These are phyloP conservation scores for Ceratobasidium papillatum DNA, from an alignment of 1,284 basidiomycete species.

Conservation along the genomic window DNA sequence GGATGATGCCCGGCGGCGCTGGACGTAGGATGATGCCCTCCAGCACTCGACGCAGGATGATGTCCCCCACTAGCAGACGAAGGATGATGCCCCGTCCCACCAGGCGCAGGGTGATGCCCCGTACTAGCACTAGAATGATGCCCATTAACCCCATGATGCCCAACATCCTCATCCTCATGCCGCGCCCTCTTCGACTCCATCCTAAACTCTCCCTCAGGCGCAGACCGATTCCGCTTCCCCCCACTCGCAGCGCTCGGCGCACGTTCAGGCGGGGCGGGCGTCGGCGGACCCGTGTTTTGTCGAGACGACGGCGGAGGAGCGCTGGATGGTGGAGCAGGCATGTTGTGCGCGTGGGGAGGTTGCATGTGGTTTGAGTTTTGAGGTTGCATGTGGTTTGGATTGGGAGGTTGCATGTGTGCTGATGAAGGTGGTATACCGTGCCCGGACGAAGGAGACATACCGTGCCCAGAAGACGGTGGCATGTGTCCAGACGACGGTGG, in stretches of 20 bases:
- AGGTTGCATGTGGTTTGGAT: conserved; percentile 31
- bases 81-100: background rate
- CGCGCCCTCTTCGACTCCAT: conserved; percentile 28
- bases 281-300: conserved; percentile 14
- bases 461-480: background rate
- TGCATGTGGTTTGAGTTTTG: conserved; percentile 38
- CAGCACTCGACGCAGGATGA: background rate
- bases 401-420: background rate
- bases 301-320: conserved; percentile 48
- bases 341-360: conserved; percentile 47
- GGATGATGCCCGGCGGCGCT: background rate
- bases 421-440: background rate
- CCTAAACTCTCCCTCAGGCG: conserved; percentile 30
- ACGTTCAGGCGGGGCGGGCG: conserved; percentile 43
- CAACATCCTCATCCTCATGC: conserved; percentile 22
- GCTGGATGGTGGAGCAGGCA: conserved; percentile 46
- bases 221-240: conserved; percentile 47
- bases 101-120: background rate
- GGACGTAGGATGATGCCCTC: background rate
- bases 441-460: background rate
- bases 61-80: background rate
- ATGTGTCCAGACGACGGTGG: background rate
- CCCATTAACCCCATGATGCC: background rate
- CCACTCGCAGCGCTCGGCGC: conserved; percentile 46
- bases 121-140: background rate